Conservation (phyloP, 148 eudicot species). For the Rhododendron ovatum region DNA sequence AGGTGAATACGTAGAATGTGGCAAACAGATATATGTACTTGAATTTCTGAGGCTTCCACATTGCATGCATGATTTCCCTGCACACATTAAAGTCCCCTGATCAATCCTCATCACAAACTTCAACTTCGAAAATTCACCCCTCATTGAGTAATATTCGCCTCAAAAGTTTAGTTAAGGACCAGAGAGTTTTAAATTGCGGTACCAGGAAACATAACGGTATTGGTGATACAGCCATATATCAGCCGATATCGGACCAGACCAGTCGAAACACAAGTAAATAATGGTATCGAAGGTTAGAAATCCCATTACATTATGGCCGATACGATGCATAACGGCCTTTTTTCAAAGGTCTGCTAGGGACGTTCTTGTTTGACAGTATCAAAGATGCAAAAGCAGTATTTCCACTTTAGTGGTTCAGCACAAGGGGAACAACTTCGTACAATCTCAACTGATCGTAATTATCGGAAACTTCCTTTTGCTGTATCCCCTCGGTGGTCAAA, state of each 20-base stretch:
- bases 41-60: conserved; percentile 74
- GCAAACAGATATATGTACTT: conserved; percentile 66
- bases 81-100: not conserved
- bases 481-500: not conserved
- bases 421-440: not conserved
- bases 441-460: not conserved
- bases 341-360: too few relatives aligned
- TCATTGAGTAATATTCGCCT: too few relatives aligned
- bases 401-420: not conserved
- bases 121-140: not conserved
- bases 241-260: too few relatives aligned
- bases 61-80: conserved; percentile 77
- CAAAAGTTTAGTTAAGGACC: not conserved
- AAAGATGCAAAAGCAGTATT: not conserved
- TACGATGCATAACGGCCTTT: too few relatives aligned
- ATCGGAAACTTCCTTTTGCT: not conserved
- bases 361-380: not conserved
- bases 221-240: too few relatives aligned
- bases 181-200: too few relatives aligned
- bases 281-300: too few relatives aligned
- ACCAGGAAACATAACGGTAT: too few relatives aligned
- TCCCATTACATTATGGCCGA: too few relatives aligned
- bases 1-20: conserved; percentile 70
- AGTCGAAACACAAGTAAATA: too few relatives aligned
- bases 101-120: not conserved